phyloP scores from a whole-genome alignment of 805 yeast species.

The Pichia paraexigua region DNA sequence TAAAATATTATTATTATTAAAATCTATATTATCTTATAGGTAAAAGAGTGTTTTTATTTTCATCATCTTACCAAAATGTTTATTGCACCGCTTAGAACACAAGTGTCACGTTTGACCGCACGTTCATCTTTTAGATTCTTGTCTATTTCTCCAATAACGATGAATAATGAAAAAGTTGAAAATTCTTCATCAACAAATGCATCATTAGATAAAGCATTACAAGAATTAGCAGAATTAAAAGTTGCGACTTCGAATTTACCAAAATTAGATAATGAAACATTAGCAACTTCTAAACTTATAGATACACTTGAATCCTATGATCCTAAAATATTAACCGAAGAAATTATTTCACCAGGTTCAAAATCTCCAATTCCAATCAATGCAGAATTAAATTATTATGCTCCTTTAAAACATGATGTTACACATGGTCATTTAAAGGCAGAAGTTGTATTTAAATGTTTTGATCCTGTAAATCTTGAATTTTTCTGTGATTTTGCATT shows the following conservation, averaged over 20 bases:
- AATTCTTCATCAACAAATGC: constrained; percentile 2
- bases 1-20: no score
- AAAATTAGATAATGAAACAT: constrained; percentile 11
- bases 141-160: constrained; percentile 1
- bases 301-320: constrained; percentile 26
- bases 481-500: constrained; percentile 78
- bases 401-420: constrained; percentile 63
- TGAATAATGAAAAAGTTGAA: background rate
- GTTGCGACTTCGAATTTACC: constrained; percentile 11
- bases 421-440: constrained; percentile 73
- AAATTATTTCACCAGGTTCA: constrained; percentile 27
- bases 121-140: background rate
- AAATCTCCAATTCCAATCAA: constrained; percentile 70
- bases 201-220: constrained; percentile 19
- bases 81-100: background rate
- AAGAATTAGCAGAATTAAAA: constrained; percentile 23
- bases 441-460: constrained; percentile 65
- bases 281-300: constrained; percentile 19
- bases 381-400: constrained; percentile 72
- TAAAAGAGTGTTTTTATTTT: no score
- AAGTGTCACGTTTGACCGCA: background rate
- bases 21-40: no score
- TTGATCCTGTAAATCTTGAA: constrained; percentile 60
- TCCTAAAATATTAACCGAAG: constrained; percentile 32
- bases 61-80: background rate